phyloP scores from a whole-genome alignment of 2,329 filamentous ascomycete genomes.

The Paradendryphiella salina region DNA sequence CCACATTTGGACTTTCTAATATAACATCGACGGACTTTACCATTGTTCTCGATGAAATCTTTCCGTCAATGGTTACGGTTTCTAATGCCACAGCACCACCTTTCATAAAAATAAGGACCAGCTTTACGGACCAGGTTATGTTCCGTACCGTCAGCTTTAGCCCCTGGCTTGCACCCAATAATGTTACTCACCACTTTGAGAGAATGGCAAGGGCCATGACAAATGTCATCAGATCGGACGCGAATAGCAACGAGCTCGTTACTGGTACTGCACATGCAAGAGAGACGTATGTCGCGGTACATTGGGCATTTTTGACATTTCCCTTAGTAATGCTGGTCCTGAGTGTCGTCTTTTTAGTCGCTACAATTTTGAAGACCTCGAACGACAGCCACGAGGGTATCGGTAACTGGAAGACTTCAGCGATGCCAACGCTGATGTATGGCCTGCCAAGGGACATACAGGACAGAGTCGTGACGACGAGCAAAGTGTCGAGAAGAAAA shows the following conservation, averaged over 20 bases:
- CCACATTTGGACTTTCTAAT: slow-evolving; percentile 12
- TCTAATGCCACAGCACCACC: neutral
- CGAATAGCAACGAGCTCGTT: slow-evolving; percentile 13
- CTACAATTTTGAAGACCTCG: slow-evolving; percentile 33
- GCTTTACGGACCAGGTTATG: neutral
- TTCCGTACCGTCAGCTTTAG: slow-evolving; percentile 11
- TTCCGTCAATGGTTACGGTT: slow-evolving; percentile 14
- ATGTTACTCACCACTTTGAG: slow-evolving; percentile 27
- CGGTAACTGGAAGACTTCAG: slow-evolving; percentile 38
- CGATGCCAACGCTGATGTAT: slow-evolving; percentile 30
- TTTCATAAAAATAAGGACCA: slow-evolving; percentile 4
- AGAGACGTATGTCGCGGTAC: slow-evolving; percentile 19
- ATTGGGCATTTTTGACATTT: slow-evolving; percentile 39
- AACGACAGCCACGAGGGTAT: slow-evolving; percentile 2
- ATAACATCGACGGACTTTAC: neutral
- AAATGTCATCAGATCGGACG: slow-evolving; percentile 9
- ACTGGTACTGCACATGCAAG: neutral
- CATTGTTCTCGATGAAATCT: slow-evolving; percentile 9
- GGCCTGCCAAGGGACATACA: slow-evolving; percentile 19
- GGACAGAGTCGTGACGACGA: neutral
- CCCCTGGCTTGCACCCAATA: slow-evolving; percentile 27
- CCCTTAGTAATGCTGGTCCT: slow-evolving; percentile 29
- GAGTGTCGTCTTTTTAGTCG: slow-evolving; percentile 27
- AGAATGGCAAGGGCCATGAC: slow-evolving; percentile 26
- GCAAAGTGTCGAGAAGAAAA: neutral